phyloP scores from a whole-genome alignment of 129 eudicot species.

The Escallonia herrerae region DNA sequence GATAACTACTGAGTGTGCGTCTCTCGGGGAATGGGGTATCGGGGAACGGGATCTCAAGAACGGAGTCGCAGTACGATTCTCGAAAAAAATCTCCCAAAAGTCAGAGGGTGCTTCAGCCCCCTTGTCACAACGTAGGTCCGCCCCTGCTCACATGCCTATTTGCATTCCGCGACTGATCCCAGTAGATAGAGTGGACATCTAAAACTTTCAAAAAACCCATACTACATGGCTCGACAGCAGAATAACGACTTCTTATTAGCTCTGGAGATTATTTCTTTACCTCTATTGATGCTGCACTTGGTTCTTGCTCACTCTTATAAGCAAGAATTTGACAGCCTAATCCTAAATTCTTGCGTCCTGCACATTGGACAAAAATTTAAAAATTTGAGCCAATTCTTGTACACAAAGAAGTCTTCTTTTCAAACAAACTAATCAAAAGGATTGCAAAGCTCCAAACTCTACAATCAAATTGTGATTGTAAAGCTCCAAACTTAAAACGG shows the following conservation, averaged over 20 bases:
- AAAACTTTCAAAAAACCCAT: conserved; percentile 88
- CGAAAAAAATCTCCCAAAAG: too few species aligned
- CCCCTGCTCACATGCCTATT: too few species aligned
- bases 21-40: too few species aligned
- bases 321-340: conserved; percentile 26
- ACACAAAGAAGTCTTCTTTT: background rate
- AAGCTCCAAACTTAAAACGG: too few species aligned
- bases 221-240: conserved; percentile 71
- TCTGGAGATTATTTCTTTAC: conserved; percentile 30
- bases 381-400: background rate
- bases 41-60: too few species aligned
- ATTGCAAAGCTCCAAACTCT: too few species aligned
- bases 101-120: too few species aligned
- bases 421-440: too few species aligned
- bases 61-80: too few species aligned
- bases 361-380: conserved; percentile 11
- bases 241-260: conserved; percentile 46
- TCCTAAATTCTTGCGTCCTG: conserved; percentile 48
- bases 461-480: too few species aligned
- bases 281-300: conserved; percentile 35
- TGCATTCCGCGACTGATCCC: conserved; percentile 97
- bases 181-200: conserved; percentile 72
- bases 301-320: conserved; percentile 27
- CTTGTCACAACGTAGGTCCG: too few species aligned
- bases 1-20: too few species aligned